Evolutionary conservation across 2,329 filamentous ascomycete species (phyloP).

Genomic region (Apiospora pterosperma): DNA sequence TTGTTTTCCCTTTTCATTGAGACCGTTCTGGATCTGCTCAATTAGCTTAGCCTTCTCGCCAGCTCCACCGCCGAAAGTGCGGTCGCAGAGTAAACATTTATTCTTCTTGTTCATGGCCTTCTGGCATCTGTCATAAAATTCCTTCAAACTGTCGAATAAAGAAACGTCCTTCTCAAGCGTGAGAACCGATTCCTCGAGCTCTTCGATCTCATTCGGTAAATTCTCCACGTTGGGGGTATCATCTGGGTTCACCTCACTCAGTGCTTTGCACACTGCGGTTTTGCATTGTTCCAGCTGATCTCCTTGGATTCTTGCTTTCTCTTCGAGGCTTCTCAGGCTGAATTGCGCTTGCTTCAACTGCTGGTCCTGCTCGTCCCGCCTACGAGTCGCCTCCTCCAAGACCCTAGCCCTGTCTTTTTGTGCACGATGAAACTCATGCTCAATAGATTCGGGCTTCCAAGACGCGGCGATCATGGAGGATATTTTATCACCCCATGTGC

Average conservation of each 20-base stretch:
- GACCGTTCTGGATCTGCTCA: conserved; percentile 62
- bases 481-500: conserved; percentile 71
- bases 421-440: conserved; percentile 64
- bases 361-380: conserved; percentile 66
- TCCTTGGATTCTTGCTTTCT: conserved; percentile 61
- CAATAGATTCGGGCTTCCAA: conserved; percentile 70
- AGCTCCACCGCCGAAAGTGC: conserved; percentile 59
- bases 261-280: conserved; percentile 47
- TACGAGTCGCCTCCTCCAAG: conserved; percentile 62
- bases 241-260: conserved; percentile 37
- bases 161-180: conserved; percentile 65
- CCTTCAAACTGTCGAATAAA: conserved; percentile 64
- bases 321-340: conserved; percentile 62
- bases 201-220: conserved; percentile 48
- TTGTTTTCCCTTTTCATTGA: conserved; percentile 59
- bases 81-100: conserved; percentile 72
- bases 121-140: conserved; percentile 69
- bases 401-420: conserved; percentile 54
- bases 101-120: conserved; percentile 64
- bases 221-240: conserved; percentile 49
- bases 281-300: conserved; percentile 61
- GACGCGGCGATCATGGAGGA: conserved; percentile 57
- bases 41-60: conserved; percentile 62
- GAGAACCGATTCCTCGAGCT: conserved; percentile 52
- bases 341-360: conserved; percentile 76